Conservation (phyloP, 129 eudicot species). For the Apium graveolens region DNA sequence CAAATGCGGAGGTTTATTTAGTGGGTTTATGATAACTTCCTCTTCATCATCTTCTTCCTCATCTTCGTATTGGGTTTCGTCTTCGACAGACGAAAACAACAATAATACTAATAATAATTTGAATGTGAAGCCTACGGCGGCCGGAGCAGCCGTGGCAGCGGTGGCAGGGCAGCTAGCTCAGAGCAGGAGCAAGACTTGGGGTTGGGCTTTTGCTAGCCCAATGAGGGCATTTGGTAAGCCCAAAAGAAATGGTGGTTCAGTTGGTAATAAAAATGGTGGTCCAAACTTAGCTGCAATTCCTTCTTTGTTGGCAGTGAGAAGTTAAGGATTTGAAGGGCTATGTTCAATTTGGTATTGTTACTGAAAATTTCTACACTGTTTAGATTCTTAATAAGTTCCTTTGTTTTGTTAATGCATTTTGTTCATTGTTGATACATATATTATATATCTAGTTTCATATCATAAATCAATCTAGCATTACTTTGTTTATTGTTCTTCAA, state of each 20-base stretch:
- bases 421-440: conserved; percentile 1
- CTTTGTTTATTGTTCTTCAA: not conserved
- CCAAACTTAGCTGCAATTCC: conserved; percentile 82
- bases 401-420: not conserved
- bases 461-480: not conserved
- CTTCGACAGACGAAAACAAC: conserved; percentile 27
- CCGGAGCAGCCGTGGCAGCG: conserved; percentile 11
- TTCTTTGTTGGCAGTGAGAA: conserved; percentile 65
- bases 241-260: conserved; percentile 29
- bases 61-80: conserved; percentile 57
- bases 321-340: conserved; percentile 23
- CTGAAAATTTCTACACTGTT: not conserved
- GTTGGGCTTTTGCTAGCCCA: conserved; percentile 88
- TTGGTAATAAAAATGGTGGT: conserved; percentile 23
- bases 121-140: not conserved
- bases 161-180: conserved; percentile 34
- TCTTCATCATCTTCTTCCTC: conserved; percentile 74
- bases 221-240: conserved; percentile 69
- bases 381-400: conserved; percentile 1
- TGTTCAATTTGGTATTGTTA: not conserved
- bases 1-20: conserved; percentile 78
- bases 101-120: not conserved
- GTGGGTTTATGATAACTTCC: conserved; percentile 79
- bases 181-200: conserved; percentile 78
- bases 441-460: not conserved